phyloP scores from a whole-genome alignment of 2,329 filamentous ascomycete genomes.

The Hypocrella siamensis region DNA sequence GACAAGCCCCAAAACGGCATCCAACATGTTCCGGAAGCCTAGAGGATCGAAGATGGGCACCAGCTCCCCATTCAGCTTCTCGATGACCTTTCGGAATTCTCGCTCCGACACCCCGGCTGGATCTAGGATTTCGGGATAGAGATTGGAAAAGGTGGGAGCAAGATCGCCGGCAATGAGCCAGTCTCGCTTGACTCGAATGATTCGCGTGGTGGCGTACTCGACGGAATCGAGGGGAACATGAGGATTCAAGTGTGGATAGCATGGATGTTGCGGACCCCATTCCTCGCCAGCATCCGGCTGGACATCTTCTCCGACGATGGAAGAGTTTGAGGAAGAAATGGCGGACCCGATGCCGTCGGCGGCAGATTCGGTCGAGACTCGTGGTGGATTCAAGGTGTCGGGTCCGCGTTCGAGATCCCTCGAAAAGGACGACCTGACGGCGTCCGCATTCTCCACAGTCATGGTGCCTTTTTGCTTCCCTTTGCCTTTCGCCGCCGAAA shows the following conservation, averaged over 20 bases:
- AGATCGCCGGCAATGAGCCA: constrained; percentile 84
- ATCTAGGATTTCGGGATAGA: constrained; percentile 92
- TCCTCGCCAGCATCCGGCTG: constrained; percentile 55
- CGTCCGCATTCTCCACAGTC: constrained; percentile 20
- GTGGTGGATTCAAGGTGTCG: constrained; percentile 24
- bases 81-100: constrained; percentile 70
- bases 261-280: constrained; percentile 91
- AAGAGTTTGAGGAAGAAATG: constrained; percentile 40
- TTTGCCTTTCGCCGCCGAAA: constrained; percentile 18
- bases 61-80: constrained; percentile 66
- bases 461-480: constrained; percentile 36
- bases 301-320: constrained; percentile 48
- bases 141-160: constrained; percentile 82
- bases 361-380: constrained; percentile 31
- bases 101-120: constrained; percentile 67
- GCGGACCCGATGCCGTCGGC: constrained; percentile 37
- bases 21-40: constrained; percentile 59
- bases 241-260: constrained; percentile 83
- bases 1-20: constrained; percentile 61
- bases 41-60: constrained; percentile 69
- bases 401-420: constrained; percentile 40
- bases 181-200: constrained; percentile 82
- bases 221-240: constrained; percentile 68
- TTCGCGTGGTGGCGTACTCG: constrained; percentile 63
- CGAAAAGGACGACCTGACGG: constrained; percentile 23